phyloP scores from a whole-genome alignment of 768 basidiomycete genomes.

The Termitomyces sp. region DNA sequence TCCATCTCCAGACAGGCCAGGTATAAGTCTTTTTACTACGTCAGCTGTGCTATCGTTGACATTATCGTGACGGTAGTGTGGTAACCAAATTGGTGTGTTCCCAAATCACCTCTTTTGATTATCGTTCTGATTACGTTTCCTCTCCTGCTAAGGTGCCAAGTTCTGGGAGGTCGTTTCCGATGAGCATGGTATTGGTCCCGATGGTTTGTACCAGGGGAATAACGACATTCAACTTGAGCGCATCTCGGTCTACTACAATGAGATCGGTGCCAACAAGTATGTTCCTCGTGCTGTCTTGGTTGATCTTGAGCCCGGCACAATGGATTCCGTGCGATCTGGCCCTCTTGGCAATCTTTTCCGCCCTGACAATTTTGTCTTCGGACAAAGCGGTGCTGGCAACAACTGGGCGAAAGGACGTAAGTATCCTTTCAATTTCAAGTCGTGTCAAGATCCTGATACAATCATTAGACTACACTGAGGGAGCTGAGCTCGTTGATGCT shows the following conservation, averaged over 20 bases:
- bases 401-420: conserved; percentile 99
- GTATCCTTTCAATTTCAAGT: conserved; percentile 29
- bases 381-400: conserved; percentile 98
- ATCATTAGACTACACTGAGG: conserved; percentile 78
- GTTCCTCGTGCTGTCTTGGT: conserved; percentile 97
- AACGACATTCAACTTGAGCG: conserved; percentile 96
- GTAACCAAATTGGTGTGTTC: conserved; percentile 95
- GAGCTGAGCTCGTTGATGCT: conserved; percentile 97
- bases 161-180: conserved; percentile 99
- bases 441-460: neutral
- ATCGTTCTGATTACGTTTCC: conserved; percentile 17
- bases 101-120: conserved; percentile 17
- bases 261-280: conserved; percentile 93
- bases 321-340: conserved; percentile 89
- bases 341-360: conserved; percentile 92
- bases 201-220: conserved; percentile 91
- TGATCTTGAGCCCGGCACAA: conserved; percentile 96
- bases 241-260: conserved; percentile 98
- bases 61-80: conserved; percentile 57
- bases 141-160: conserved; percentile 64
- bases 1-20: conserved; percentile 99
- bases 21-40: conserved; percentile 36
- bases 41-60: conserved; percentile 17
- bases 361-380: conserved; percentile 98
- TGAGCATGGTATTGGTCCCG: conserved; percentile 93